These are phyloP conservation scores for Rhizoclosmatium sp. DNA, from an alignment of 192 early-diverging fungal species.

Conservation along the genomic window DNA sequence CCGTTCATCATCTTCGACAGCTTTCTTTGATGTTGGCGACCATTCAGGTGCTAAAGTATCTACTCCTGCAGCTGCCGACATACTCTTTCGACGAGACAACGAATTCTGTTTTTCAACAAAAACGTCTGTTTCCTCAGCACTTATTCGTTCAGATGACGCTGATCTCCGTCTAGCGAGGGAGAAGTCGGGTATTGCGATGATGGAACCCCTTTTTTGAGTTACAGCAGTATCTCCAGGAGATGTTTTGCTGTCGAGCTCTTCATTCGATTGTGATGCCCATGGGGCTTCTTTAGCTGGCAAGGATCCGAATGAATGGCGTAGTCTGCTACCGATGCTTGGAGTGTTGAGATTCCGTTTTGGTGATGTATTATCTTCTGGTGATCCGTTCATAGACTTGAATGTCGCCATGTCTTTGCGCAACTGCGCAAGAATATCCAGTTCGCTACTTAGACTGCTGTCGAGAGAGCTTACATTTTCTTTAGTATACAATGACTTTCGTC, in stretches of 20 bases:
- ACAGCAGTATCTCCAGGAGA: not conserved
- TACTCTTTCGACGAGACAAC: not conserved
- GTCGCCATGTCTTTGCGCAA: constrained; percentile 18
- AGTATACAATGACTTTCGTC: not conserved
- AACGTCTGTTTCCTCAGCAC: not conserved
- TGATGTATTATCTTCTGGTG: not conserved
- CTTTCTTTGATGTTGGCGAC: not conserved
- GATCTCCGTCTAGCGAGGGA: not conserved
- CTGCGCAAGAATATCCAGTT: constrained; percentile 25
- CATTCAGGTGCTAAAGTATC: not conserved
- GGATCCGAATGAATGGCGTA: not conserved
- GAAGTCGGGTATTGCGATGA: constrained; percentile 23
- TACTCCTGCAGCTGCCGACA: not conserved
- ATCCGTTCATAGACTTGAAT: not conserved
- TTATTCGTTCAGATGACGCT: not conserved
- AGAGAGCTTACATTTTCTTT: not conserved
- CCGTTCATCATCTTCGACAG: not conserved
- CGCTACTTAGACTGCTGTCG: constrained; percentile 23
- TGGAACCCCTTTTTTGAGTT: not conserved
- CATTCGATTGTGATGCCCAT: not conserved
- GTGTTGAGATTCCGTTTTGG: not conserved
- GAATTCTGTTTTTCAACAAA: not conserved
- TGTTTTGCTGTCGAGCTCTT: not conserved
- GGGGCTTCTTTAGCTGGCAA: not conserved
- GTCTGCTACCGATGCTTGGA: not conserved